Conservation (phyloP, 371 early-diverging fungal genomes). For the Gilbertella persicaria region DNA sequence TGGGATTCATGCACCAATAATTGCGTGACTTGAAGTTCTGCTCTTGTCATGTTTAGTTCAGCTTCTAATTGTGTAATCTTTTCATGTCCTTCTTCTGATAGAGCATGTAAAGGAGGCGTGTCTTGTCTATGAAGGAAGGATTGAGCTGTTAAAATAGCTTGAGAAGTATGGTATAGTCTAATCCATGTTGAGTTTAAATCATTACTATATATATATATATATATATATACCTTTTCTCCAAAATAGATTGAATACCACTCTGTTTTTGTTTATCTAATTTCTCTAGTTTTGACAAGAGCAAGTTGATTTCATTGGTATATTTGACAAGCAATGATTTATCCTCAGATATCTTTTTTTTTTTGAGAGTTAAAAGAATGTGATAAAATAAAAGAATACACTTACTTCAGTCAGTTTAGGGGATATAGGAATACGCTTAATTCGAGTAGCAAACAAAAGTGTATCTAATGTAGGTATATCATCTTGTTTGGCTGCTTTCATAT, state of each 20-base stretch:
- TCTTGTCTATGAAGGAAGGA: no score
- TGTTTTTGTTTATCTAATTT: slow-evolving; percentile 5
- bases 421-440: slow-evolving; percentile 69
- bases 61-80: slow-evolving; percentile 42
- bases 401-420: slow-evolving; percentile 23
- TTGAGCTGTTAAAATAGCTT: no score
- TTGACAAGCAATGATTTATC: slow-evolving; percentile 14
- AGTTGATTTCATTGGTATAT: slow-evolving; percentile 6
- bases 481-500: slow-evolving; percentile 58
- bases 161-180: no score
- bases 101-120: slow-evolving; percentile 14
- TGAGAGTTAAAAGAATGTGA: background rate
- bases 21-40: slow-evolving; percentile 37
- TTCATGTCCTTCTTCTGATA: slow-evolving; percentile 21
- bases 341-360: slow-evolving; percentile 9
- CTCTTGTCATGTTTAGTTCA: slow-evolving; percentile 39
- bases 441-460: slow-evolving; percentile 85
- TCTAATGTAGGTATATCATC: slow-evolving; percentile 73
- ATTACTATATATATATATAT: no score
- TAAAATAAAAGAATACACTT: background rate
- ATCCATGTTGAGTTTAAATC: no score
- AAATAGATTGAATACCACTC: slow-evolving; percentile 4
- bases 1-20: slow-evolving; percentile 11
- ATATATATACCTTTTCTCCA: slow-evolving; percentile 11
- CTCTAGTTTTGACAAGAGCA: slow-evolving; percentile 2